Base-by-base conservation (phyloP, 257 asterid genomes). In the Paulownia fortunei region DNA sequence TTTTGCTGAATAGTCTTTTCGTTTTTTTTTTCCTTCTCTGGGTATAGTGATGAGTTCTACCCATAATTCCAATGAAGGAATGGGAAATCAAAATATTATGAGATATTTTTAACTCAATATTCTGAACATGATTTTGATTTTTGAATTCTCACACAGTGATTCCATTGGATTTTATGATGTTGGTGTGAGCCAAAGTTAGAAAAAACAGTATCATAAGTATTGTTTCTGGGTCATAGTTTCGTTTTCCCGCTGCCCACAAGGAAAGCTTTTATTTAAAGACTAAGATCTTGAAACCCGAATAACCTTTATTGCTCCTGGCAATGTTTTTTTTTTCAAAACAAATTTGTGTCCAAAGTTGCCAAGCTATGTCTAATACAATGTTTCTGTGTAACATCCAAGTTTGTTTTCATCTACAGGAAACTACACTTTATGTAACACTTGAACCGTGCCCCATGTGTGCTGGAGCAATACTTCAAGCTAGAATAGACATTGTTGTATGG, bases 391-490 rank as follows among this genome's bases (percentile, higher is more conserved):
- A 78, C 60, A 27, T 41, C 68, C 16, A 2, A 55, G 55, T 79
- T 59, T 41, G 6, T 73, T 77, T 80, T 73, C 73, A 2, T 76
- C 32, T 73, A 9, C 78, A 96, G 97, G 97, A 81, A 26, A 88
- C 98, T 30, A 88, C 93, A 52, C 98, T 96, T 37, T 96, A 96
- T 73, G 92, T 90, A 62, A 96, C 99, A 54, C 98, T 96, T 60
- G 99, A 96, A 85, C 99, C 99, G 4, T 96, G 99, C 68, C 94
- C 99, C 54, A 96, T 96, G 99, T 96, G 99, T 81, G 99, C 99
- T 81, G 98, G 99, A 85, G 99, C 99, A 39, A 96, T 96, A 86
- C 97, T 93, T 81, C 98, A 93, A 86, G 97, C 99, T 61, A 89
- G 99, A 86, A 63, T 96, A 61, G 98, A 96, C 81, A 84, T 88